Conservation (phyloP, 257 asterid species). For the Plectranthus barbatus region DNA sequence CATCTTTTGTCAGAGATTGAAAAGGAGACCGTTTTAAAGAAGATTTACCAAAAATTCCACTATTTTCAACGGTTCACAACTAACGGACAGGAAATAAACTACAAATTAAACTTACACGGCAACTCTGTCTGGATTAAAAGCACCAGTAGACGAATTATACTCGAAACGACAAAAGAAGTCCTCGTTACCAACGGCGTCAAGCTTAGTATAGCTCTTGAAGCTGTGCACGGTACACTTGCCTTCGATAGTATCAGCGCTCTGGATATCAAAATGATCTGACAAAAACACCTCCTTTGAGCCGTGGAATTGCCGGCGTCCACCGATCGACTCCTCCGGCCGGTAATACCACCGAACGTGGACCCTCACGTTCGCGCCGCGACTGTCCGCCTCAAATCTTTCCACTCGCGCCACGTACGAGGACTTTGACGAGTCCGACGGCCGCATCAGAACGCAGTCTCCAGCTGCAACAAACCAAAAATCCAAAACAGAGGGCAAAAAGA, state of each 20-base stretch:
- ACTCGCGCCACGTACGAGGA: constrained; percentile 80
- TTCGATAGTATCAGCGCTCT: constrained; percentile 89
- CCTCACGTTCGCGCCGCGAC: constrained; percentile 69
- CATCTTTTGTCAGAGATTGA: background rate
- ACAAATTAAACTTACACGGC: constrained; percentile 63
- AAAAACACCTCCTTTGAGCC: constrained; percentile 85
- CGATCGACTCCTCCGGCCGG: constrained; percentile 97
- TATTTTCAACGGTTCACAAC: background rate
- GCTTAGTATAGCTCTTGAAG: constrained; percentile 81
- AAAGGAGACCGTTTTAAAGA: too few relatives aligned
- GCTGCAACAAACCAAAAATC: constrained; percentile 32
- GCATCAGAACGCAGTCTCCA: constrained; percentile 88
- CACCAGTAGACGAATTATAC: constrained; percentile 81
- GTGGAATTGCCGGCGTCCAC: too few relatives aligned
- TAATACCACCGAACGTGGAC: constrained; percentile 82
- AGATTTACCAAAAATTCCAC: background rate
- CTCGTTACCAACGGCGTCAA: constrained; percentile 83
- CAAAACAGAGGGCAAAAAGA: background rate
- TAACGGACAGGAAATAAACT: background rate
- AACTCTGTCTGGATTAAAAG: constrained; percentile 88
- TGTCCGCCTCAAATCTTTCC: constrained; percentile 87
- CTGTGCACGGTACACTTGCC: constrained; percentile 84
- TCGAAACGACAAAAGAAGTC: constrained; percentile 93
- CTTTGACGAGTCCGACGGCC: constrained; percentile 71
- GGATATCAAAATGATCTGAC: constrained; percentile 82